These are phyloP conservation scores for Populus simonii DNA, from an alignment of 345 rosid genomes.

Conservation along the genomic window DNA sequence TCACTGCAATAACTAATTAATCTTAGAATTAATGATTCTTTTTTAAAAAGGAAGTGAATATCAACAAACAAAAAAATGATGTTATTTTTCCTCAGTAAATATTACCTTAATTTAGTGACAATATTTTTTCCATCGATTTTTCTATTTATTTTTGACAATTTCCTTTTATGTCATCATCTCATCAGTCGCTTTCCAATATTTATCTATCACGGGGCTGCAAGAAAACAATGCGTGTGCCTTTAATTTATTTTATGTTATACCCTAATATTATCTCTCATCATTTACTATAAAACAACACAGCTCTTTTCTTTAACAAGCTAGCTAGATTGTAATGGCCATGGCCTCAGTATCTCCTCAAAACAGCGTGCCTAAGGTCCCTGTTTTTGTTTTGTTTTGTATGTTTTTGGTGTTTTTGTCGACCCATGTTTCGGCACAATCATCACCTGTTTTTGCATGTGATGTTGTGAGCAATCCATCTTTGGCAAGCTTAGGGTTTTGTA, in stretches of 20 bases:
- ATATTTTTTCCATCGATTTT: too few relatives aligned
- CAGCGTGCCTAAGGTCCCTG: conserved; percentile 35
- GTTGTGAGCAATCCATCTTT: conserved; percentile 43
- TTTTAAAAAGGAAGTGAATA: too few relatives aligned
- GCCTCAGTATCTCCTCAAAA: conserved; percentile 9
- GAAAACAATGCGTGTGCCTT: not conserved
- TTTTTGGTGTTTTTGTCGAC: not conserved
- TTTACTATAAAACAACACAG: not conserved
- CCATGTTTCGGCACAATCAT: conserved; percentile 39
- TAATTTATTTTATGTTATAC: too few relatives aligned
- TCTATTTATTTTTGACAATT: too few relatives aligned
- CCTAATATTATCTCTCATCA: not conserved
- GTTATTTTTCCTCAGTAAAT: too few relatives aligned
- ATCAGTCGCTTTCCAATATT: not conserved
- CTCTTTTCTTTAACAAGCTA: not conserved
- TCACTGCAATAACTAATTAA: too few relatives aligned
- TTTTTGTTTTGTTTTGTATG: conserved; percentile 25
- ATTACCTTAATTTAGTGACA: too few relatives aligned
- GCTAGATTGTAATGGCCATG: not conserved
- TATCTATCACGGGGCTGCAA: not conserved
- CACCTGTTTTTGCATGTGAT: conserved; percentile 76
- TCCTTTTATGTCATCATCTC: not conserved
- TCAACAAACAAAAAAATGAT: too few relatives aligned
- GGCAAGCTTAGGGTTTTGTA: conserved; percentile 55
- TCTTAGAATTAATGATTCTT: too few relatives aligned